Conservation (phyloP, 2,329 filamentous ascomycete genomes). For the Claviceps pusilla region DNA sequence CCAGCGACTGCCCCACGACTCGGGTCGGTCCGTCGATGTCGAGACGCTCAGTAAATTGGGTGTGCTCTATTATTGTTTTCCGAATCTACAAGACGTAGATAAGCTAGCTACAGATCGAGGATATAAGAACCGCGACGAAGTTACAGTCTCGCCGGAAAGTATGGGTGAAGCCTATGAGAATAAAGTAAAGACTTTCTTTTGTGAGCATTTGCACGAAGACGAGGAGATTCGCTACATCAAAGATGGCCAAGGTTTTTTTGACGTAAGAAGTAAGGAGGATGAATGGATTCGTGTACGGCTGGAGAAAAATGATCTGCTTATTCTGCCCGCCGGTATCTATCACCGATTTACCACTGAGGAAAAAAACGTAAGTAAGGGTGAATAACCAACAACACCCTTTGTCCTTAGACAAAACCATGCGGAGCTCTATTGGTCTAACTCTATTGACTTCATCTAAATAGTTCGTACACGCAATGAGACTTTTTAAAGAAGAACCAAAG, state of each 20-base stretch:
- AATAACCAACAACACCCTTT: neutral
- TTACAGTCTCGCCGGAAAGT: conserved; percentile 69
- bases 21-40: conserved; percentile 51
- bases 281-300: conserved; percentile 79
- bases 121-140: conserved; percentile 92
- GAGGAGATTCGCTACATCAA: conserved; percentile 95
- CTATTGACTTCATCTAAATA: conserved; percentile 22
- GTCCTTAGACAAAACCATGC: neutral
- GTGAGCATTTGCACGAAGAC: conserved; percentile 93
- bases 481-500: conserved; percentile 97
- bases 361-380: conserved; percentile 54
- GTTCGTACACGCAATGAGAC: conserved; percentile 89
- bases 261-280: conserved; percentile 69
- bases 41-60: conserved; percentile 59
- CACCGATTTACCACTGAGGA: conserved; percentile 93
- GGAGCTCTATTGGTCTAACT: neutral
- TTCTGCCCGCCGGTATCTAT: conserved; percentile 88
- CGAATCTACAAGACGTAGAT: conserved; percentile 53
- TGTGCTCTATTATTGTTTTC: conserved; percentile 61
- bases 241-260: conserved; percentile 81
- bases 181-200: conserved; percentile 87
- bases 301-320: conserved; percentile 78
- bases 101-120: conserved; percentile 55
- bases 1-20: conserved; percentile 83
- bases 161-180: conserved; percentile 83